Evolutionary conservation across 768 basidiomycete genomes (phyloP).

Genomic region (Russula griseocarnosa): DNA sequence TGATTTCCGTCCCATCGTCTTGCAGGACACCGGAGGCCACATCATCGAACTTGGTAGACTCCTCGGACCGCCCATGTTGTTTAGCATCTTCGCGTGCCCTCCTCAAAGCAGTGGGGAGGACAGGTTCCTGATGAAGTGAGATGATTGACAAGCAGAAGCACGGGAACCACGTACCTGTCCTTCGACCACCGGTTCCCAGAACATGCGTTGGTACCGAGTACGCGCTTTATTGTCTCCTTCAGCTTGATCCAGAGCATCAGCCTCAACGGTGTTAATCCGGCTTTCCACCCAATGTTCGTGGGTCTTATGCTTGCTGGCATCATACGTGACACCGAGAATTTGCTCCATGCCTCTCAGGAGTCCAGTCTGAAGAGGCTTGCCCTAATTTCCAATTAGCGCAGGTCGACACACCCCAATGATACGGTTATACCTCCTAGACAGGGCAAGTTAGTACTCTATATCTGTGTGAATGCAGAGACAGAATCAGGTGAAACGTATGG

Average conservation of each 20-base stretch:
- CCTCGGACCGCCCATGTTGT: conserved; percentile 35
- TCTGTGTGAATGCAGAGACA: conserved; percentile 20
- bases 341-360: conserved; percentile 80
- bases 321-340: conserved; percentile 54
- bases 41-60: conserved; percentile 40
- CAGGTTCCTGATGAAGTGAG: conserved; percentile 48
- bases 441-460: conserved; percentile 25
- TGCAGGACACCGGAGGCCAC: conserved; percentile 36
- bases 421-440: conserved; percentile 29
- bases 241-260: conserved; percentile 57
- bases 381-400: conserved; percentile 38
- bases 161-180: conserved; percentile 48
- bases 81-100: conserved; percentile 43
- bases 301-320: conserved; percentile 15
- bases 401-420: conserved; percentile 17
- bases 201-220: conserved; percentile 63
- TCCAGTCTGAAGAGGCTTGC: conserved; percentile 68
- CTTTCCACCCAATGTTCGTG: conserved; percentile 28
- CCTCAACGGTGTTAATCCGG: conserved; percentile 53
- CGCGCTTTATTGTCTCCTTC: conserved; percentile 54
- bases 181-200: conserved; percentile 77
- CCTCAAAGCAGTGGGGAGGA: conserved; percentile 55
- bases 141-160: neutral
- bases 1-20: conserved; percentile 16
- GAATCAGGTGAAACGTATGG: conserved; percentile 29